These are phyloP conservation scores for Phytophthora multivora DNA, from an alignment of 352 stramenopile species.

Conservation along the genomic window DNA sequence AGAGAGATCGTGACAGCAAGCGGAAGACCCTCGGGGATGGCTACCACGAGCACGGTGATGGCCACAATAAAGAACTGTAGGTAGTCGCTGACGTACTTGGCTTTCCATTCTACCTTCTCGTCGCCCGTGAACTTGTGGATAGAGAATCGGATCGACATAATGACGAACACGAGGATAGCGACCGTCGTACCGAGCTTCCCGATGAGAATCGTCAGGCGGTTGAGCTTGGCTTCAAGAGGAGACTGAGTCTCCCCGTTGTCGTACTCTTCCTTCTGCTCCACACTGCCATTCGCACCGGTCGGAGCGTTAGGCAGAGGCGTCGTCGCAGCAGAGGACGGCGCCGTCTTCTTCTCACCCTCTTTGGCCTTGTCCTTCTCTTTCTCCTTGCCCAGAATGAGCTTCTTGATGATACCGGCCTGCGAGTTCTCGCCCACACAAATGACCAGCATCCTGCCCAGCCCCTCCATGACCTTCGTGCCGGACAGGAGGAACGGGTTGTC, in stretches of 20 bases:
- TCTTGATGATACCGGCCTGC: slow-evolving; percentile 94
- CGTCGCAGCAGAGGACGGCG: slow-evolving; percentile 11
- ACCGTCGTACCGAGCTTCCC: slow-evolving; percentile 78
- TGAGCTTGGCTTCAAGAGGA: slow-evolving; percentile 87
- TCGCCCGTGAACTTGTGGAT: slow-evolving; percentile 61
- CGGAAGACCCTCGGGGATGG: slow-evolving; percentile 97
- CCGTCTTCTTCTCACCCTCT: slow-evolving; percentile 18
- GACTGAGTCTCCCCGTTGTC: slow-evolving; percentile 64
- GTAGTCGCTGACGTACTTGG: slow-evolving; percentile 66
- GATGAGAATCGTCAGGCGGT: slow-evolving; percentile 82
- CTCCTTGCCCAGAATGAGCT: slow-evolving; percentile 79
- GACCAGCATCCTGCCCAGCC: slow-evolving; percentile 92
- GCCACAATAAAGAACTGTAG: slow-evolving; percentile 87
- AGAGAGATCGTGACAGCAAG: slow-evolving; percentile 97
- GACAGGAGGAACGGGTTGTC: slow-evolving; percentile 94
- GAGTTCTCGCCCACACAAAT: slow-evolving; percentile 93
- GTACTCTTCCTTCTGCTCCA: slow-evolving; percentile 68
- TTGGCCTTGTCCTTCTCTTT: slow-evolving; percentile 77
- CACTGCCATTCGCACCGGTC: slow-evolving; percentile 80
- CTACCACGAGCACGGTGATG: slow-evolving; percentile 95
- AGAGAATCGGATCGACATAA: slow-evolving; percentile 77
- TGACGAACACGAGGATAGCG: slow-evolving; percentile 78
- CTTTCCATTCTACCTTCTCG: slow-evolving; percentile 44
- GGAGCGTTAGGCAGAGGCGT: slow-evolving; percentile 9
- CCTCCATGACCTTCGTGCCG: slow-evolving; percentile 94